These are phyloP conservation scores for Phoma sp. DNA, from an alignment of 2,329 filamentous ascomycete species.

Conservation along the genomic window DNA sequence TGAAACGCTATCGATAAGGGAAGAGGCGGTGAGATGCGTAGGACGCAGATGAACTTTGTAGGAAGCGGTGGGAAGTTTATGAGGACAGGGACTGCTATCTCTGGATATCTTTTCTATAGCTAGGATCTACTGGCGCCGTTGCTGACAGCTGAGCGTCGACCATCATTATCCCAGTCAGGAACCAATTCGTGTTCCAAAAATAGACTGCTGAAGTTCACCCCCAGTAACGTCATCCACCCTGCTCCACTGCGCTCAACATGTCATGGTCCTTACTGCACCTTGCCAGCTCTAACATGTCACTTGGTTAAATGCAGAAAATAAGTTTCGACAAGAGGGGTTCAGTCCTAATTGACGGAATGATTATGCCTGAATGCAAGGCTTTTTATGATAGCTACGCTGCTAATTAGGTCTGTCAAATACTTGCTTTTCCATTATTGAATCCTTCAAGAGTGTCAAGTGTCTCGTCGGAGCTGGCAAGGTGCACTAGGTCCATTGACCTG, in stretches of 20 bases:
- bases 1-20: constrained; percentile 30
- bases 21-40: constrained; percentile 25
- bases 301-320: no score
- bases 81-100: neutral
- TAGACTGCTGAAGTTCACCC: neutral
- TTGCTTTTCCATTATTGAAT: no score
- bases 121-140: neutral
- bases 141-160: constrained; percentile 5
- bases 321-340: no score
- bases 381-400: no score
- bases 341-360: no score
- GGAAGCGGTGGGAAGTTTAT: neutral
- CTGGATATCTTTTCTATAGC: neutral
- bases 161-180: constrained; percentile 8
- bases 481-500: no score
- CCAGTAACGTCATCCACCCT: neutral
- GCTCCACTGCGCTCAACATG: neutral
- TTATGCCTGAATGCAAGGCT: no score
- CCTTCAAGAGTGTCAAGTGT: no score
- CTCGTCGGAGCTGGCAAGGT: no score
- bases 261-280: no score
- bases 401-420: no score
- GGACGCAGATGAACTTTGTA: neutral
- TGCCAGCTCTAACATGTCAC: no score
- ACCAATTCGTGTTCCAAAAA: constrained; percentile 14